A percentile compares a stretch with the other conserved stretches of the same genome.
Evolutionary conservation across 352 stramenopile genomes (phyloP).

Genomic region (Pythium dissotocum): DNA sequence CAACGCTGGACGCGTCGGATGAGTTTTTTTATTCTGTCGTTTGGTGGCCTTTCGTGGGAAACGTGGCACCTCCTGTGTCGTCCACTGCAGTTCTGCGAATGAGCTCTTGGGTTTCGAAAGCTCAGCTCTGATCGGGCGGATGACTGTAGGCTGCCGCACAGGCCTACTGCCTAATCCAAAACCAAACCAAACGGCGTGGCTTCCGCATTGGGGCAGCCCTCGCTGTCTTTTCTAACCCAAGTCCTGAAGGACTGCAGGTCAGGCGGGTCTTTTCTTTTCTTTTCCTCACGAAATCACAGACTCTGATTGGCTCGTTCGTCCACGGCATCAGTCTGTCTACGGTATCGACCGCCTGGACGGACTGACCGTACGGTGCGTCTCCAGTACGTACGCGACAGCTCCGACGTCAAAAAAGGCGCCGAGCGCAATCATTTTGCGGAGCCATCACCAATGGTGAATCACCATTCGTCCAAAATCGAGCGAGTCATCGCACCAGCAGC

Average conservation of each 20-base stretch:
- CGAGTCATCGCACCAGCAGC: neutral
- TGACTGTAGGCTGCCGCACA: neutral
- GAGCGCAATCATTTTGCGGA: neutral
- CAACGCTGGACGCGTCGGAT: neutral
- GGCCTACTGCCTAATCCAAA: neutral
- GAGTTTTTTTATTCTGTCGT: neutral
- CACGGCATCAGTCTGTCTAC: constrained; percentile 2
- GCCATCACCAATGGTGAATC: neutral
- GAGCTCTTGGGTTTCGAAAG: neutral
- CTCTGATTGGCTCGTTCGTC: neutral
- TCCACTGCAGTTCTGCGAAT: constrained; percentile 11
- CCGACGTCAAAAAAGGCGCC: neutral
- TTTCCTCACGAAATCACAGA: neutral
- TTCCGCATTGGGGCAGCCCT: neutral
- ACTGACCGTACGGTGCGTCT: neutral
- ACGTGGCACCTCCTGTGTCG: neutral
- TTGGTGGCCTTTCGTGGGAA: neutral
- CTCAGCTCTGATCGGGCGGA: neutral
- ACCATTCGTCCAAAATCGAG: neutral
- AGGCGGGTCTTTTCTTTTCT: neutral
- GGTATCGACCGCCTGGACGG: neutral
- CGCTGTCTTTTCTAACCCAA: neutral
- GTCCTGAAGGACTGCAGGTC: neutral
- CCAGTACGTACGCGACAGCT: neutral
- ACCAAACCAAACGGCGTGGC: too few relatives aligned